Percentiles rank a stretch among this genome's conserved stretches.
Evolutionary conservation across 192 early-diverging fungal genomes (phyloP).

Genomic region (Umbelopsis sp.): DNA sequence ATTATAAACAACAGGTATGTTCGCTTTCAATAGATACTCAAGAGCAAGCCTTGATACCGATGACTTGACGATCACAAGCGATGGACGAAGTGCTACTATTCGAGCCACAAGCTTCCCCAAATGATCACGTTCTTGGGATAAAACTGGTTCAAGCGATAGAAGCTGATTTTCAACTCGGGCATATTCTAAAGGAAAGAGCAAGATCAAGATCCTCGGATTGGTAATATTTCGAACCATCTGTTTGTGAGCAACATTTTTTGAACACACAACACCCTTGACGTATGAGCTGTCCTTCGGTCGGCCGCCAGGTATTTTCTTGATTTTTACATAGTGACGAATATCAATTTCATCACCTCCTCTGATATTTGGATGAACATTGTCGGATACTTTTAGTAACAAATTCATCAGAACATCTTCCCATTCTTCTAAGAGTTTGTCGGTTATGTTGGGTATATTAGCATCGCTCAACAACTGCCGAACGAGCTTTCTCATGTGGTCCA

Average conservation of each 20-base stretch:
- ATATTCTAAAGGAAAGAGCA: conserved; percentile 88
- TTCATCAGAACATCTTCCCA: conserved; percentile 78
- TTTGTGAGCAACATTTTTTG: conserved; percentile 92
- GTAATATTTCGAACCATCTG: conserved; percentile 73
- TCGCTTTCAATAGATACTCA: conserved; percentile 76
- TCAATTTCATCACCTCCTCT: conserved; percentile 84
- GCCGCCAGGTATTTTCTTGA: conserved; percentile 95
- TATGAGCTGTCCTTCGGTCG: conserved; percentile 77
- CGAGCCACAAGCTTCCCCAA: conserved; percentile 78
- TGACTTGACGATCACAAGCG: conserved; percentile 81
- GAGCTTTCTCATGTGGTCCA: conserved; percentile 68
- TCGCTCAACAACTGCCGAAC: conserved; percentile 74
- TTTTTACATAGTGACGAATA: conserved; percentile 88
- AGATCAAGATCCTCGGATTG: conserved; percentile 81
- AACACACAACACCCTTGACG: conserved; percentile 89
- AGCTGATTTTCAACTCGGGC: conserved; percentile 73
- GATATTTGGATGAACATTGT: conserved; percentile 65
- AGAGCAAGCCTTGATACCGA: conserved; percentile 84
- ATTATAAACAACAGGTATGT: conserved; percentile 81
- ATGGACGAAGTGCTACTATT: conserved; percentile 75
- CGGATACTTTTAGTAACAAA: conserved; percentile 67
- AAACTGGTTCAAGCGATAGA: conserved; percentile 77
- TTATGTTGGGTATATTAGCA: conserved; percentile 52
- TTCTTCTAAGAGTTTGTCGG: conserved; percentile 28
- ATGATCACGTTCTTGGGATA: conserved; percentile 85